Conservation (phyloP, 352 stramenopile species). For the Pelagophyceae sp. region DNA sequence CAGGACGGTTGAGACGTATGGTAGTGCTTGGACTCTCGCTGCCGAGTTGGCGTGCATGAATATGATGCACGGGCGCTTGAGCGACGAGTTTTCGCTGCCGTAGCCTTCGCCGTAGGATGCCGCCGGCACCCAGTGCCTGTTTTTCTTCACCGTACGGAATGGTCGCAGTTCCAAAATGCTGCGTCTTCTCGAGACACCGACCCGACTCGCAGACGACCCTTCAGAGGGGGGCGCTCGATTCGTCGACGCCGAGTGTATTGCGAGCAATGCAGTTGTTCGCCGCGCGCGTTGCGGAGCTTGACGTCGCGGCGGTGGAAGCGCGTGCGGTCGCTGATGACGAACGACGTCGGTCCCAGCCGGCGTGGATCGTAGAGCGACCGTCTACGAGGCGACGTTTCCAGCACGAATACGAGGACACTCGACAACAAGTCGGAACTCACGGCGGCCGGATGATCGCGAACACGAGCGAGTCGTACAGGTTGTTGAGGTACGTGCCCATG, state of each 20-base stretch:
- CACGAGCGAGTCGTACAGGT: not conserved
- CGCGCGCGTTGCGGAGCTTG: not conserved
- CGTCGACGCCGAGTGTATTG: too few species aligned
- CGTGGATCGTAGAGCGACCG: conserved; percentile 2
- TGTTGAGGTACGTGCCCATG: not conserved
- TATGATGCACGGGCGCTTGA: conserved; percentile 14
- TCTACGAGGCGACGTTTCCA: too few species aligned
- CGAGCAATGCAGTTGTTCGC: not conserved
- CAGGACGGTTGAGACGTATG: conserved; percentile 26
- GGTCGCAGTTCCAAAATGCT: too few species aligned
- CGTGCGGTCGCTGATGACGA: not conserved
- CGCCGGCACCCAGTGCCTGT: not conserved
- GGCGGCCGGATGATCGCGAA: conserved; percentile 9
- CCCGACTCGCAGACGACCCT: too few species aligned
- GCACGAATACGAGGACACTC: too few species aligned
- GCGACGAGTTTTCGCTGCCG: not conserved
- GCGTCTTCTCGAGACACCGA: too few species aligned
- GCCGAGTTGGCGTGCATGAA: conserved; percentile 18
- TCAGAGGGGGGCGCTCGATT: too few species aligned
- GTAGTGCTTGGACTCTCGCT: not conserved
- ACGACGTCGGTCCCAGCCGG: not conserved
- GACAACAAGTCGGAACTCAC: too few species aligned
- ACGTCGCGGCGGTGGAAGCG: not conserved
- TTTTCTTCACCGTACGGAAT: too few species aligned
- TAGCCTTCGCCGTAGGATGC: not conserved